A percentile compares a stretch with the other conserved stretches of the same genome.
phyloP scores from a whole-genome alignment of 768 basidiomycete genomes.

The Lyophyllum semitale region DNA sequence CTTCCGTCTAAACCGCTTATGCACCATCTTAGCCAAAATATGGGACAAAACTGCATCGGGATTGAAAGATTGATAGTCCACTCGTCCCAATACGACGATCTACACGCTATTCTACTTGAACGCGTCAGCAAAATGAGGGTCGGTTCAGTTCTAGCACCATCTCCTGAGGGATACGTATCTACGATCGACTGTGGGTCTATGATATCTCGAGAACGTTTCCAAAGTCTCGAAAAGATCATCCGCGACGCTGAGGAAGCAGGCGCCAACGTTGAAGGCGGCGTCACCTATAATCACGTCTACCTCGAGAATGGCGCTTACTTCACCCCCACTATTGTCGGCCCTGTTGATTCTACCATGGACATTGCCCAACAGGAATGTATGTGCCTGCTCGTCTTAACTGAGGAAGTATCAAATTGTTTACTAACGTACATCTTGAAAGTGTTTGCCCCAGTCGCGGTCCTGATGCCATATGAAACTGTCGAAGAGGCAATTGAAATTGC shows the following conservation, averaged over 20 bases:
- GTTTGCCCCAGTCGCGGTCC: conserved; percentile 89
- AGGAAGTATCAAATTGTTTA: not conserved
- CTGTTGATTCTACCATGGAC: conserved; percentile 68
- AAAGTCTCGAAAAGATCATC: conserved; percentile 67
- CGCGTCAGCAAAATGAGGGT: conserved; percentile 70
- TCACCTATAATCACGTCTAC: conserved; percentile 63
- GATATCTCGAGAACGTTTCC: conserved; percentile 76
- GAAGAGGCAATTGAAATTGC: conserved; percentile 88
- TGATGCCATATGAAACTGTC: conserved; percentile 82
- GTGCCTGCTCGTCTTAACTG: conserved; percentile 25
- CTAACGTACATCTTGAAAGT: conserved; percentile 46
- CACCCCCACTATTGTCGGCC: conserved; percentile 82
- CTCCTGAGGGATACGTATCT: conserved; percentile 67
- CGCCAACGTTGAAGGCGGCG: conserved; percentile 67
- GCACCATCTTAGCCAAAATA: conserved; percentile 67
- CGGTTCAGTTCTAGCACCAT: conserved; percentile 71
- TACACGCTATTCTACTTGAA: conserved; percentile 66
- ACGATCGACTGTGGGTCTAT: conserved; percentile 88
- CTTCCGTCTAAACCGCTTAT: not conserved
- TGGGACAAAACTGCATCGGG: conserved; percentile 96
- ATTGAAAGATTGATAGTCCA: conserved; percentile 94
- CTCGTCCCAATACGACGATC: conserved; percentile 69
- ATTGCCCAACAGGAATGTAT: conserved; percentile 81
- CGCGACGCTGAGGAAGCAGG: conserved; percentile 69
- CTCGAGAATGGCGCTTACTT: conserved; percentile 81